These are phyloP conservation scores for Mortierella sp. DNA, from an alignment of 371 early-diverging fungal genomes.

Conservation along the genomic window DNA sequence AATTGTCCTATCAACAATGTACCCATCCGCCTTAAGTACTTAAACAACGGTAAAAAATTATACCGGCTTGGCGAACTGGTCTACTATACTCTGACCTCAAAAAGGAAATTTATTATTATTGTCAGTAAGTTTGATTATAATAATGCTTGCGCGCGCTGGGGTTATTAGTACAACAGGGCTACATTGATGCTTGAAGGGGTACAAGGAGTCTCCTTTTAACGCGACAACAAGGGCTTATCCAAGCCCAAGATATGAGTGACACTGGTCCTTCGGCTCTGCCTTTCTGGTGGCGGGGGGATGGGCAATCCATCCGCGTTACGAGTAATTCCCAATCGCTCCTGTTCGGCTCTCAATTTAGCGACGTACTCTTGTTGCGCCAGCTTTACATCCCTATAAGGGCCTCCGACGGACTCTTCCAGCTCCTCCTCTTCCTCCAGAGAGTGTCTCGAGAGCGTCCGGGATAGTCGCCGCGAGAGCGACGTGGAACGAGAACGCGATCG, in stretches of 20 bases:
- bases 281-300: not conserved
- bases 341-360: not conserved
- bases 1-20: too few relatives aligned
- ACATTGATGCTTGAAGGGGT: too few relatives aligned
- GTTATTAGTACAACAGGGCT: too few relatives aligned
- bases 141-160: too few relatives aligned
- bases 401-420: not conserved
- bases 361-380: not conserved
- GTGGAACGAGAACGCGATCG: slow-evolving; percentile 13
- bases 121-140: too few relatives aligned
- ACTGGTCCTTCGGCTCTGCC: not conserved
- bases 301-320: slow-evolving; percentile 1
- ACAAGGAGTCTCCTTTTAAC: not conserved
- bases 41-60: too few relatives aligned
- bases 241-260: not conserved
- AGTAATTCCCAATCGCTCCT: not conserved
- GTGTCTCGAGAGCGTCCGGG: slow-evolving; percentile 15
- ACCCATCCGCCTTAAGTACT: too few relatives aligned
- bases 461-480: slow-evolving; percentile 21
- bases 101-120: too few relatives aligned
- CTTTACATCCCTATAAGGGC: not conserved
- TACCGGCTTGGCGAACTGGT: too few relatives aligned
- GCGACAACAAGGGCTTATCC: not conserved
- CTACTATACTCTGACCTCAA: too few relatives aligned
- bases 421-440: not conserved